phyloP scores from a whole-genome alignment of 2,329 filamentous ascomycete genomes.

The Colletotrichum sp. region DNA sequence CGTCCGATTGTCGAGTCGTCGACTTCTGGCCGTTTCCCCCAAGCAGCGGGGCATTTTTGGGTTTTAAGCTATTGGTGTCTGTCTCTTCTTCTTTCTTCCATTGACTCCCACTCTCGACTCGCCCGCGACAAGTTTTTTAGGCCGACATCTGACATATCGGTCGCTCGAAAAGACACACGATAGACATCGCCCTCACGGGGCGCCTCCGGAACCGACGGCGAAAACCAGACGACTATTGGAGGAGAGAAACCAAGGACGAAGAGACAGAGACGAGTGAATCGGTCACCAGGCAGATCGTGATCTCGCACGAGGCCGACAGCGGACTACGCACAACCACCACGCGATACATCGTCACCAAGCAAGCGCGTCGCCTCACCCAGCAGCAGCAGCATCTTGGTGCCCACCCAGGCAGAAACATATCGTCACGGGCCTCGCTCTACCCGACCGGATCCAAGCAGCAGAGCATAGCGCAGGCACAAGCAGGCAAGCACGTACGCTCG shows the following conservation, averaged over 20 bases:
- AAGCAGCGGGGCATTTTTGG: not conserved
- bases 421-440: not conserved
- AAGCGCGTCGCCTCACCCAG: not conserved
- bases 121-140: not conserved
- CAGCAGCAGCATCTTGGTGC: not conserved
- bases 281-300: not conserved
- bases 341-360: not conserved
- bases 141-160: not conserved
- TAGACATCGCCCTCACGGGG: not conserved
- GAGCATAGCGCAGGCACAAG: not conserved
- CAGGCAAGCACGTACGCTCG: not conserved
- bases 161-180: not conserved
- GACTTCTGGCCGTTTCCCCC: not conserved
- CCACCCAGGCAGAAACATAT: not conserved
- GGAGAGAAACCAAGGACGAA: not conserved
- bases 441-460: not conserved
- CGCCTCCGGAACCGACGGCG: not conserved
- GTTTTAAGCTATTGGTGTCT: not conserved
- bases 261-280: not conserved
- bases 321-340: not conserved
- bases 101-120: not conserved
- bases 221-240: not conserved
- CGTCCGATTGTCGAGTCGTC: not conserved
- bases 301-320: not conserved
- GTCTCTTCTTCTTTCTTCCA: not conserved